A percentile compares a stretch with the other conserved stretches of the same genome.
These are phyloP conservation scores for Eucalyptus sp. DNA, from an alignment of 345 rosid genomes.

Conservation along the genomic window DNA sequence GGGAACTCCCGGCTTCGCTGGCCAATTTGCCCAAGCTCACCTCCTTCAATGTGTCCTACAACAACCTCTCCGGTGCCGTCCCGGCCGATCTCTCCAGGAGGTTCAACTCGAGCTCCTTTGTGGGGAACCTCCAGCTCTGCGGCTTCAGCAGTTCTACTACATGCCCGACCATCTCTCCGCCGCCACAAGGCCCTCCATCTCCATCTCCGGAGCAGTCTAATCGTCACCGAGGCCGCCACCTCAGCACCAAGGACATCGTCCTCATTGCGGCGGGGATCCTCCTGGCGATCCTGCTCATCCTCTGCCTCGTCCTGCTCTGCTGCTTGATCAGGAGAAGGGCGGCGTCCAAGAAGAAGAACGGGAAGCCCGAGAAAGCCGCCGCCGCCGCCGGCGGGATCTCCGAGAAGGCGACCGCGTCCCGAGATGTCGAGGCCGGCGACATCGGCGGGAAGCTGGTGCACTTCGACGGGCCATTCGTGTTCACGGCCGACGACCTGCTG, in stretches of 20 bases:
- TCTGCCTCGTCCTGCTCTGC: constrained; percentile 61
- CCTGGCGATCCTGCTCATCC: constrained; percentile 36
- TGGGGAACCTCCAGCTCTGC: constrained; percentile 84
- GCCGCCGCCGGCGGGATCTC: constrained; percentile 13
- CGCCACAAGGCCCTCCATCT: constrained; percentile 34
- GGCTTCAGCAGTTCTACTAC: constrained; percentile 56
- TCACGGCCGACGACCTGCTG: constrained; percentile 89
- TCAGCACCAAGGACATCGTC: constrained; percentile 56
- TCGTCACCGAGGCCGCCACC: constrained; percentile 23
- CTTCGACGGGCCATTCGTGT: constrained; percentile 89
- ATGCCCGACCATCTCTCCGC: constrained; percentile 34
- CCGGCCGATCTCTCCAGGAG: constrained; percentile 49
- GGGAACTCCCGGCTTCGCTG: constrained; percentile 58
- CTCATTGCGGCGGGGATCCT: constrained; percentile 71
- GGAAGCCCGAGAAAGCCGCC: constrained; percentile 7
- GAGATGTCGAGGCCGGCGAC: constrained; percentile 61
- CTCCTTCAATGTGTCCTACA: constrained; percentile 78
- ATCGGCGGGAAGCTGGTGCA: constrained; percentile 93
- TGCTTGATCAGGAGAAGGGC: constrained; percentile 58
- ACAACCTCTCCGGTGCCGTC: constrained; percentile 76
- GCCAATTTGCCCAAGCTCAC: constrained; percentile 40
- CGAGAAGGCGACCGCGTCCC: constrained; percentile 33
- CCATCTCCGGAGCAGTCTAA: constrained; percentile 28
- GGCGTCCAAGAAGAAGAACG: constrained; percentile 33
- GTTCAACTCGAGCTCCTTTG: constrained; percentile 82